Base-by-base conservation (phyloP, 2,329 filamentous ascomycete genomes). In the Camillea tinctor region DNA sequence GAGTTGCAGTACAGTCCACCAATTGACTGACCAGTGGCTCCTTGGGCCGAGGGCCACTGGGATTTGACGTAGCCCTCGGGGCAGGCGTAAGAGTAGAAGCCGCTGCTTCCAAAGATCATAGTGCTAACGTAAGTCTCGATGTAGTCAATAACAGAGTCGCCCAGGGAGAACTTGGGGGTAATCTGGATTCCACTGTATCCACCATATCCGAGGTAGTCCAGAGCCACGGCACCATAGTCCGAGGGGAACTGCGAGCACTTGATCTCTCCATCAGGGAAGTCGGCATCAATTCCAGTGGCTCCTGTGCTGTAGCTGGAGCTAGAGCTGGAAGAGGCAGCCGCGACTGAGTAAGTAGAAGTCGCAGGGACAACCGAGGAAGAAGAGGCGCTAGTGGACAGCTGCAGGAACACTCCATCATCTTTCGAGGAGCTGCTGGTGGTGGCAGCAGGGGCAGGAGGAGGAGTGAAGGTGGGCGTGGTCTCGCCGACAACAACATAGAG, bases 41-140 rank as follows among this genome's bases (percentile, higher is more conserved):
- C 95, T 80, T 98, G 95, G 36, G 84, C 81, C 1, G 67, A 68
- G 52, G 95, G 92, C 90, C 93, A 98, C 74, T 98, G 94, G 2
- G 89, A 84, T 85, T 97, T 97, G 76, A 95, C 88, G 77, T 95
- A 96, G 52, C 94, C 94, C 24, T 88, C 78, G n/a, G 92, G 90
- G 81, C 95, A 99, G 59, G 92, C 88, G 72, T 98, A 98, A 1
- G 93, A 96, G 83, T 94, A 97, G 82, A 93, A 93, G 54, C 87
- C 88, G 9, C 80, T 69, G 8, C 70, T 74, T 78, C 62, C 54
- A 17, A 92, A 94, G 61, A 76, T 76, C 17, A 85, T 77, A 17
- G 88, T 90, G 19, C 79, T 79, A 52, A 88, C 76, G 23, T 83
- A 86, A 49, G 87, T 88, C 55, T 84, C 80, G 62, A 93, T 92